Conservation (phyloP, 2,329 filamentous ascomycete genomes). For the Plenodomus tracheiphilus region DNA sequence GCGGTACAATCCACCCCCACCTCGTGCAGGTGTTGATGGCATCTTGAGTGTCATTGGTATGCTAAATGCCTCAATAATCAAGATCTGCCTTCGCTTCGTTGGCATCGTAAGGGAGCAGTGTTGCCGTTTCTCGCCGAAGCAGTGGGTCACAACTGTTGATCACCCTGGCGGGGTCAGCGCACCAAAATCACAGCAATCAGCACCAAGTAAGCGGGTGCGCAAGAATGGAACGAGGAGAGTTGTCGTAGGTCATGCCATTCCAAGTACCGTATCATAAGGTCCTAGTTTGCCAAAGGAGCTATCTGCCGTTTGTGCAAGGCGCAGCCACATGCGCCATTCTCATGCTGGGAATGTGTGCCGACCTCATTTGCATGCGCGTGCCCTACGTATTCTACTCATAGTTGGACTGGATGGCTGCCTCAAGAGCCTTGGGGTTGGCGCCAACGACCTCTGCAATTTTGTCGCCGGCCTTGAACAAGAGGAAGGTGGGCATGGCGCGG, state of each 20-base stretch:
- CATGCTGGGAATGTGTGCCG: constrained; percentile 15
- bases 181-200: background rate
- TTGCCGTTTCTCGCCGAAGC: background rate
- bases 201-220: background rate
- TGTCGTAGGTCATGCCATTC: constrained; percentile 15
- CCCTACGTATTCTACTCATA: constrained; percentile 23
- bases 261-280: constrained; percentile 21
- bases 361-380: constrained; percentile 9
- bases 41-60: too few relatives aligned
- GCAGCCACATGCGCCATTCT: constrained; percentile 1
- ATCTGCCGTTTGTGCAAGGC: background rate
- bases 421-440: constrained; percentile 73
- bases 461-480: constrained; percentile 78
- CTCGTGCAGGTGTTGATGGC: too few relatives aligned
- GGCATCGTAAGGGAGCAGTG: too few relatives aligned
- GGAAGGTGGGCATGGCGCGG: constrained; percentile 91
- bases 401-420: constrained; percentile 54
- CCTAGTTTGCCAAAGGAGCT: background rate
- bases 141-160: background rate
- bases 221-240: background rate
- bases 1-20: too few relatives aligned
- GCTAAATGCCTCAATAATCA: too few relatives aligned
- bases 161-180: background rate
- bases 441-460: constrained; percentile 76
- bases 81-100: too few relatives aligned